Percentiles rank a stretch among this genome's conserved stretches.
phyloP scores from a whole-genome alignment of 192 early-diverging fungal species.

The Diversispora epigaea region DNA sequence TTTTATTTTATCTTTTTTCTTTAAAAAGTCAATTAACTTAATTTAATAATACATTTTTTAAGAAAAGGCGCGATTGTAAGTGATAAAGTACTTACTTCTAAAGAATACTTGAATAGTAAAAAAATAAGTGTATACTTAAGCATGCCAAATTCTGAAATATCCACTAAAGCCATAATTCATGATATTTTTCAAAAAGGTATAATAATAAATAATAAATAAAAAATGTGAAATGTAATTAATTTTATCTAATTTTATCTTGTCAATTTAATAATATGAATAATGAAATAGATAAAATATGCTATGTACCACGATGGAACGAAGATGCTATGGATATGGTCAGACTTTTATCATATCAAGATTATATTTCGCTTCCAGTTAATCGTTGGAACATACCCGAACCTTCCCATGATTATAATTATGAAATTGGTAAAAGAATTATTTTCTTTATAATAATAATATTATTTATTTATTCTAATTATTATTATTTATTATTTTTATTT shows the following conservation, averaged over 20 bases:
- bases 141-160: conserved; percentile 52
- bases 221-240: too few relatives aligned
- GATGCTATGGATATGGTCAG: conserved; percentile 69
- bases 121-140: conserved; percentile 56
- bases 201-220: neutral
- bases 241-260: conserved; percentile 10
- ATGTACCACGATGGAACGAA: conserved; percentile 53
- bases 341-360: conserved; percentile 60
- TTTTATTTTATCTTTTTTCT: neutral
- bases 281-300: conserved; percentile 49
- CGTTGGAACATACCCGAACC: conserved; percentile 73
- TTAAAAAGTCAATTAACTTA: neutral
- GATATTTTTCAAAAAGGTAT: conserved; percentile 48
- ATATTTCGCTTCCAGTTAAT: conserved; percentile 56
- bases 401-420: conserved; percentile 43
- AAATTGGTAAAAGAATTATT: conserved; percentile 49
- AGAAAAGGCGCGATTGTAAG: conserved; percentile 38
- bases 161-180: conserved; percentile 48
- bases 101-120: conserved; percentile 42
- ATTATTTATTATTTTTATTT: neutral
- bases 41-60: neutral
- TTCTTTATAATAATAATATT: neutral
- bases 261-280: neutral
- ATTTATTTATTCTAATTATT: neutral
- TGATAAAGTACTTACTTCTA: conserved; percentile 39